Percentiles rank a stretch among this genome's conserved stretches.
Conservation (phyloP, 768 basidiomycete genomes). For the Mycena polygramma region DNA sequence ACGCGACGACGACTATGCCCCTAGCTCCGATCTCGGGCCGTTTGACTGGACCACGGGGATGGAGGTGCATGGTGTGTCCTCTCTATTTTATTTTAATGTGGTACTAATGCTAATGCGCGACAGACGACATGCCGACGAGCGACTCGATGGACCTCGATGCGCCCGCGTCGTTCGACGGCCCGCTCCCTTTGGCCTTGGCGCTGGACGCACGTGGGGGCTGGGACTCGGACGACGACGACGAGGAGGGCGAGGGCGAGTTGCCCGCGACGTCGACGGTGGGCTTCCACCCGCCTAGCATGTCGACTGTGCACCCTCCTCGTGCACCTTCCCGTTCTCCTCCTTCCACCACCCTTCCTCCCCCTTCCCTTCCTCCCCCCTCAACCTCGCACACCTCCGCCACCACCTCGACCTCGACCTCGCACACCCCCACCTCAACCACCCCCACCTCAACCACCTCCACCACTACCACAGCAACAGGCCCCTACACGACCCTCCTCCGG, state of each 20-base stretch:
- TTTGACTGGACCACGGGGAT: slow-evolving; percentile 29
- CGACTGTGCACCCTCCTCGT: neutral
- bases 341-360: no score
- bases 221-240: slow-evolving; percentile 34
- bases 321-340: no score
- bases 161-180: slow-evolving; percentile 32
- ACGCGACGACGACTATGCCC: neutral
- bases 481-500: slow-evolving; percentile 29
- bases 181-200: neutral
- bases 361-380: no score
- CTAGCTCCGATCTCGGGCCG: slow-evolving; percentile 8
- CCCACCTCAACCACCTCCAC: neutral
- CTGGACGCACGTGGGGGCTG: neutral
- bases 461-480: neutral
- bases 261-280: neutral
- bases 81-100: neutral
- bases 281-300: neutral
- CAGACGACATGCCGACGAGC: slow-evolving; percentile 9
- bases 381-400: no score
- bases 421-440: no score
- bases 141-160: slow-evolving; percentile 38
- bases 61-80: slow-evolving; percentile 14
- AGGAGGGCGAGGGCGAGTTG: slow-evolving; percentile 5
- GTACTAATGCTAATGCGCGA: neutral
- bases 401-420: neutral